A percentile compares a stretch with the other conserved stretches of the same genome.
phyloP scores from a whole-genome alignment of 139 green algal species.

The Tetraselmis striata region DNA sequence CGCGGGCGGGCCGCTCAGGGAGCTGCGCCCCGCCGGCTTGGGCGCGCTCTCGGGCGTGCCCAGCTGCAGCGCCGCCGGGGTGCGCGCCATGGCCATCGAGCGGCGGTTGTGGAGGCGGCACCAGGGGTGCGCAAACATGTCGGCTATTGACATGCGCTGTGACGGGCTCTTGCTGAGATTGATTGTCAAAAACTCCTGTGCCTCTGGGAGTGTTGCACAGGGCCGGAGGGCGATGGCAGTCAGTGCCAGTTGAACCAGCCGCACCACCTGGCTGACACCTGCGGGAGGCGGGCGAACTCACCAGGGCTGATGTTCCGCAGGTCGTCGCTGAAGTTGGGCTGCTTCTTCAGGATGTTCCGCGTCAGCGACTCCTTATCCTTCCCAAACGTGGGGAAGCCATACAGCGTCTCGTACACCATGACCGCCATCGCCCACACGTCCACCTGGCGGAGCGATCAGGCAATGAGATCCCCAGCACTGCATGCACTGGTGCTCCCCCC shows the following conservation, averaged over 20 bases:
- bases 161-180: neutral
- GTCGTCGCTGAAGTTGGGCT: neutral
- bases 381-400: constrained; percentile 1
- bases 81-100: neutral
- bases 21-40: neutral
- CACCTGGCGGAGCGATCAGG: neutral
- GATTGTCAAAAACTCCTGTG: neutral
- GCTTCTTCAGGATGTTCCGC: neutral
- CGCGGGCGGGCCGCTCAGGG: neutral
- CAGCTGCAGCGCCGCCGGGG: neutral
- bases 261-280: too few species aligned
- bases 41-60: neutral
- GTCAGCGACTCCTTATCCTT: neutral
- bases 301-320: neutral
- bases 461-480: too few species aligned
- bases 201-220: neutral
- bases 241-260: too few species aligned
- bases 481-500: too few species aligned
- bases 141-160: neutral
- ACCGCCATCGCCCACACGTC: constrained; percentile 6
- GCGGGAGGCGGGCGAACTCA: too few species aligned
- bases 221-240: too few species aligned
- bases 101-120: neutral
- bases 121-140: neutral
- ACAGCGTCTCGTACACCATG: constrained; percentile 8